Evolutionary conservation across 2,329 filamentous ascomycete genomes (phyloP).

Genomic region (Monosporascus sp.): DNA sequence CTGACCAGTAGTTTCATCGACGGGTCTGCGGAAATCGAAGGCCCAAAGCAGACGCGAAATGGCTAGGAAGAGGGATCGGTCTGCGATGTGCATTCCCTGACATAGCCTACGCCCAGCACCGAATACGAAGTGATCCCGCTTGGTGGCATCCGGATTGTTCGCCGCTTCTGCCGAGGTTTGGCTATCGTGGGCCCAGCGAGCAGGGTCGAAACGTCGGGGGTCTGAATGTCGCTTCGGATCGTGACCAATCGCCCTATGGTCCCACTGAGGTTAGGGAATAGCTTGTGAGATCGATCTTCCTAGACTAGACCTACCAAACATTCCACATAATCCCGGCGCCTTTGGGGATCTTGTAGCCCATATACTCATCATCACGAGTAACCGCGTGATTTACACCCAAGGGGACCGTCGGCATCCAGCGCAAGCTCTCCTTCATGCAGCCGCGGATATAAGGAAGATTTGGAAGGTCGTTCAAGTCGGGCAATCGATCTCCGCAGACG

Average conservation of each 20-base stretch:
- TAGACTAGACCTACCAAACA: conserved; percentile 26
- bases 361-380: conserved; percentile 30
- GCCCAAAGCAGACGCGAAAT: conserved; percentile 44
- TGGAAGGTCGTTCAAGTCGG: conserved; percentile 35
- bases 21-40: conserved; percentile 32
- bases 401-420: conserved; percentile 39
- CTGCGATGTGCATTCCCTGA: conserved; percentile 35
- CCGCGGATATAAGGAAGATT: conserved; percentile 43
- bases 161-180: conserved; percentile 26
- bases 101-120: conserved; percentile 39
- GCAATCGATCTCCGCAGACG: conserved; percentile 39
- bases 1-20: conserved; percentile 12
- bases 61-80: conserved; percentile 28
- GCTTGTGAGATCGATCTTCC: neutral
- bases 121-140: conserved; percentile 27
- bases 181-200: conserved; percentile 21
- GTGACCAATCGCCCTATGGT: conserved; percentile 37
- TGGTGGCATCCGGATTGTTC: conserved; percentile 24
- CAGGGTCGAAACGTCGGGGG: conserved; percentile 38
- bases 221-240: conserved; percentile 37
- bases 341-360: conserved; percentile 38
- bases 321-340: conserved; percentile 36
- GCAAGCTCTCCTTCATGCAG: conserved; percentile 39
- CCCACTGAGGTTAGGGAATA: neutral
- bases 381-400: conserved; percentile 34